Conservation (phyloP, 2,329 filamentous ascomycete genomes). For the Nigrospora osmanthi region DNA sequence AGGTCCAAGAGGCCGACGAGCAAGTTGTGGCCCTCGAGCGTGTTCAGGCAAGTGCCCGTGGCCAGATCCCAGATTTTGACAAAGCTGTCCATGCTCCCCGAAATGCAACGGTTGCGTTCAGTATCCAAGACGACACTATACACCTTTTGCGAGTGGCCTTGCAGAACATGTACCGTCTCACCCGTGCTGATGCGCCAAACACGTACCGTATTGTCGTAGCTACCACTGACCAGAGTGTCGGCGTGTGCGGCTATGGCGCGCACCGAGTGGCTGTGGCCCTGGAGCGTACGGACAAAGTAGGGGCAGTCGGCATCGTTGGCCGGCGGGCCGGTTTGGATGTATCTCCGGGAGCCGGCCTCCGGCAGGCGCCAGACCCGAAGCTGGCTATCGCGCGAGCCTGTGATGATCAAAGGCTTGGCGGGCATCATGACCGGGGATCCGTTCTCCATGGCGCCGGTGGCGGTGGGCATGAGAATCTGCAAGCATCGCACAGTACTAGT, state of each 20-base stretch:
- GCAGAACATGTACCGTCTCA: constrained; percentile 74
- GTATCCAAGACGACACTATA: constrained; percentile 95
- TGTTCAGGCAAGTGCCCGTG: constrained; percentile 77
- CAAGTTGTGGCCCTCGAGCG: constrained; percentile 85
- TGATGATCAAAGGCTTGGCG: constrained; percentile 92
- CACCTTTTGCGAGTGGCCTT: constrained; percentile 86
- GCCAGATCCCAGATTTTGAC: constrained; percentile 97
- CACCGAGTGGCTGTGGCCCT: constrained; percentile 87
- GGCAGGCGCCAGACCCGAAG: constrained; percentile 92
- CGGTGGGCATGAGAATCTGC: constrained; percentile 83
- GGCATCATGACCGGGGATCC: constrained; percentile 82
- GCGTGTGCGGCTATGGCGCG: constrained; percentile 91
- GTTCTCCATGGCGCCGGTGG: constrained; percentile 63
- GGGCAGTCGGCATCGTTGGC: constrained; percentile 75
- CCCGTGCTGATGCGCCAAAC: constrained; percentile 98
- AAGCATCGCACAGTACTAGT: constrained; percentile 95
- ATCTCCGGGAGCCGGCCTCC: constrained; percentile 65
- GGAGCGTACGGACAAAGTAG: constrained; percentile 83
- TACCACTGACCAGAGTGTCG: constrained; percentile 93
- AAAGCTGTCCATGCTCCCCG: constrained; percentile 94
- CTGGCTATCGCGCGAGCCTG: constrained; percentile 89
- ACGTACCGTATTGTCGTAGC: constrained; percentile 89
- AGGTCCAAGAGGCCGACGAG: constrained; percentile 89
- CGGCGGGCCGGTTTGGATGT: constrained; percentile 72
- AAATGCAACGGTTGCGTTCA: constrained; percentile 89